A percentile compares a stretch with the other conserved stretches of the same genome.
Conservation (phyloP, 768 basidiomycete species). For the Mycena rosella region DNA sequence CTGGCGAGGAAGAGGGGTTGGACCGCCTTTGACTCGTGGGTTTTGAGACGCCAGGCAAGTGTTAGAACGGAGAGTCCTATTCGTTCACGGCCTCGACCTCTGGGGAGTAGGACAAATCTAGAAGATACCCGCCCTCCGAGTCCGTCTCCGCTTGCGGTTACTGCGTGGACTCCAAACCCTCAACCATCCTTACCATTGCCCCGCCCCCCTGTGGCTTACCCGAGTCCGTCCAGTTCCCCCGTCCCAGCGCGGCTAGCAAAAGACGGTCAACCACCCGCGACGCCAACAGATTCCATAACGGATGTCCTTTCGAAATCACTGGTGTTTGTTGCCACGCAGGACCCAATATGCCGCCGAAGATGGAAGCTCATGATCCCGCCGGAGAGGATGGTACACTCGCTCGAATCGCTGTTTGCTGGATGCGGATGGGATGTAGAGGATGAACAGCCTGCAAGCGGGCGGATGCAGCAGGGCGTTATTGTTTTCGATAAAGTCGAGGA, state of each 20-base stretch:
- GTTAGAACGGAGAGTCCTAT: background rate
- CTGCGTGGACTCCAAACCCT: background rate
- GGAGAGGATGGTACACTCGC: slow-evolving; percentile 52
- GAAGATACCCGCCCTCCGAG: background rate
- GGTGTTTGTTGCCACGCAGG: slow-evolving; percentile 41
- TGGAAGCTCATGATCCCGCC: slow-evolving; percentile 50
- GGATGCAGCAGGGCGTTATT: slow-evolving; percentile 50
- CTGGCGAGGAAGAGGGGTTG: slow-evolving; percentile 16
- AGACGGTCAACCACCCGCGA: background rate
- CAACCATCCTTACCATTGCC: background rate
- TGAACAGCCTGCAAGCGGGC: slow-evolving; percentile 11
- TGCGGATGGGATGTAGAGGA: slow-evolving; percentile 56
- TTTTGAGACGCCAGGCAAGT: background rate
- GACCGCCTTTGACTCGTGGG: slow-evolving; percentile 17
- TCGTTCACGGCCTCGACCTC: background rate
- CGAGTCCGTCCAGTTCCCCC: slow-evolving; percentile 10
- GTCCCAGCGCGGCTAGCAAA: background rate
- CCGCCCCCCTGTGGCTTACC: background rate
- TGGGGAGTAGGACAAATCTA: slow-evolving; percentile 22
- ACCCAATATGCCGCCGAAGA: slow-evolving; percentile 5
- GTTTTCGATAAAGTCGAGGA: slow-evolving; percentile 51
- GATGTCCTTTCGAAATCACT: slow-evolving; percentile 13
- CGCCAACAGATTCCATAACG: background rate
- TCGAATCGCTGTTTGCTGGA: slow-evolving; percentile 60
- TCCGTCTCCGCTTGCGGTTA: background rate